A percentile compares a stretch with the other conserved stretches of the same genome.
Evolutionary conservation across 768 basidiomycete genomes (phyloP).

Genomic region (Kondoa malvinella): DNA sequence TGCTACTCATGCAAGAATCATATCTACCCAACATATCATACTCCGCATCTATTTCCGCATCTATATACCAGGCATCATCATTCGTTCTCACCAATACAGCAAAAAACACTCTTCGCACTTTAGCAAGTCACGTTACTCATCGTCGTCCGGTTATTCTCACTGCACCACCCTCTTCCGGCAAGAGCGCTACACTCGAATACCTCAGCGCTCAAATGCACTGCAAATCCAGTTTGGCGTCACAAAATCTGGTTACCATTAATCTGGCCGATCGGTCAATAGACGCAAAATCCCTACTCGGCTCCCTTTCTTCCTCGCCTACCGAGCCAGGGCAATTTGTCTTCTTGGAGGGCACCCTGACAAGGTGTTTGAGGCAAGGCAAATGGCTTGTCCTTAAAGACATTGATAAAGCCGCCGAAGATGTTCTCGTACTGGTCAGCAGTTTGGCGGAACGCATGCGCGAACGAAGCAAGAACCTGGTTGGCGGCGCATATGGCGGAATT

Average conservation of each 20-base stretch:
- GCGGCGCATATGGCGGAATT: conserved; percentile 38
- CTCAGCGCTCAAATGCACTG: conserved; percentile 54
- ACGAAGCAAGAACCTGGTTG: conserved; percentile 18
- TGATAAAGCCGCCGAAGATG: conserved; percentile 74
- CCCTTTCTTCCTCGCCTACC: conserved; percentile 70
- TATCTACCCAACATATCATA: conserved; percentile 33
- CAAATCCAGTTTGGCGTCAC: conserved; percentile 22
- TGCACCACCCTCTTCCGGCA: conserved; percentile 74
- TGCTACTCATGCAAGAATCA: conserved; percentile 27
- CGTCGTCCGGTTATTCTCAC: conserved; percentile 66
- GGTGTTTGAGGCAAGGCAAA: conserved; percentile 70
- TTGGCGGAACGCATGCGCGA: conserved; percentile 49
- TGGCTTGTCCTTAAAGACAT: conserved; percentile 90
- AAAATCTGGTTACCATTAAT: conserved; percentile 60
- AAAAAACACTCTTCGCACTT: conserved; percentile 37
- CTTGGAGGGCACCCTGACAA: conserved; percentile 83
- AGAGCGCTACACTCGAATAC: conserved; percentile 59
- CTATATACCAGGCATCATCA: conserved; percentile 15
- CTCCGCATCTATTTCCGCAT: conserved; percentile 14
- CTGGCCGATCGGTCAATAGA: conserved; percentile 91
- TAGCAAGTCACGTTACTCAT: conserved; percentile 47
- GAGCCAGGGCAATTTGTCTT: conserved; percentile 82
- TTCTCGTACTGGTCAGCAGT: conserved; percentile 70
- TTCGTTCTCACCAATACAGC: conserved; percentile 50
- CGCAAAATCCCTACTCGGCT: conserved; percentile 77